Evolutionary conservation across 2,329 filamentous ascomycete species (phyloP).

Genomic region (Colletotrichum lini): DNA sequence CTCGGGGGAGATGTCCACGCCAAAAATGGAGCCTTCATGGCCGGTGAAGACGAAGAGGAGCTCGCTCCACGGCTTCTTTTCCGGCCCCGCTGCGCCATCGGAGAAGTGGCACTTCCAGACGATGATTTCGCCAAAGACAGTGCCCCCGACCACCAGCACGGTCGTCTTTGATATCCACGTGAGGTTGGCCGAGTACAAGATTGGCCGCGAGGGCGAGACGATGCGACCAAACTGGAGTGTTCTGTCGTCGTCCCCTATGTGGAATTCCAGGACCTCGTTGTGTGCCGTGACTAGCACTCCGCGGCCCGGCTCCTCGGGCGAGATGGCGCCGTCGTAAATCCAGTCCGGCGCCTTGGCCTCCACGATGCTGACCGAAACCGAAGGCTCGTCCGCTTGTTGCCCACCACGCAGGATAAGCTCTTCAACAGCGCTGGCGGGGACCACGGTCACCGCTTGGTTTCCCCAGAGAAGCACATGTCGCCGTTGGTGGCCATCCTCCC

Average conservation of each 20-base stretch:
- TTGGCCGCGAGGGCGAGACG: conserved; percentile 80
- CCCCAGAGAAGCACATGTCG: conserved; percentile 76
- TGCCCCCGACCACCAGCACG: conserved; percentile 87
- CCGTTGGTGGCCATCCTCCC: conserved; percentile 42
- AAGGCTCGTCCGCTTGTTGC: conserved; percentile 19
- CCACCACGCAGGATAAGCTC: conserved; percentile 47
- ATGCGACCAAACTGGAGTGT: conserved; percentile 62
- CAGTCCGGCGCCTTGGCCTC: conserved; percentile 76
- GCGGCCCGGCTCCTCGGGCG: conserved; percentile 56
- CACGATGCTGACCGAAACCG: conserved; percentile 39
- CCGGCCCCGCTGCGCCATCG: conserved; percentile 26
- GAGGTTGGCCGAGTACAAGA: conserved; percentile 88
- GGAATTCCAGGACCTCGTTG: conserved; percentile 79
- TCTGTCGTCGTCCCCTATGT: conserved; percentile 47
- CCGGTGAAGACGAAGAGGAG: conserved; percentile 70
- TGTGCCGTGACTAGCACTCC: conserved; percentile 86
- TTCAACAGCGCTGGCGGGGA: conserved; percentile 51
- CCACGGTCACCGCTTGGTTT: conserved; percentile 68
- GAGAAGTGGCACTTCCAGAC: conserved; percentile 81
- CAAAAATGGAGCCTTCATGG: conserved; percentile 96
- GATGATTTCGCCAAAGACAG: conserved; percentile 94
- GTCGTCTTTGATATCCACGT: conserved; percentile 70
- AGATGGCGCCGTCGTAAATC: conserved; percentile 78
- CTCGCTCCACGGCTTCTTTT: conserved; percentile 50
- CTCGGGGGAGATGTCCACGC: conserved; percentile 81